Evolutionary conservation across 2,329 filamentous ascomycete genomes (phyloP).

Genomic region (Amauroascus niger): DNA sequence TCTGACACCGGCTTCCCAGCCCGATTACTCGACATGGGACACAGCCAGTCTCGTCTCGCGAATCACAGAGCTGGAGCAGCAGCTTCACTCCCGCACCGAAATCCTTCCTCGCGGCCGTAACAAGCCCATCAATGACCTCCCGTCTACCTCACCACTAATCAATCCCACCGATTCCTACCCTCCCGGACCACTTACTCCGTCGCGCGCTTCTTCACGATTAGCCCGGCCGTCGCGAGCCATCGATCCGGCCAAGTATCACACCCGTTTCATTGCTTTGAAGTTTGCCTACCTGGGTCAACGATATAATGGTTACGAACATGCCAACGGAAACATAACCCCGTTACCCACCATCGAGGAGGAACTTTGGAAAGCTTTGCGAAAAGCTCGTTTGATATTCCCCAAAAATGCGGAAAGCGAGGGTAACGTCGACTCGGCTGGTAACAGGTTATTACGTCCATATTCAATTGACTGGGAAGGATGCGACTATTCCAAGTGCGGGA

Average conservation of each 20-base stretch:
- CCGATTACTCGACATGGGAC: conserved; percentile 47
- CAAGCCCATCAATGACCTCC: conserved; percentile 21
- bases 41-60: conserved; percentile 58
- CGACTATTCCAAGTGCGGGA: conserved; percentile 89
- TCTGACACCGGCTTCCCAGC: background rate
- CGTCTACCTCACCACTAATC: conserved; percentile 2
- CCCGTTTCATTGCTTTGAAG: conserved; percentile 79
- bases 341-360: conserved; percentile 84
- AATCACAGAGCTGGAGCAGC: conserved; percentile 57
- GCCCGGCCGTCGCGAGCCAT: conserved; percentile 47
- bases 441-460: conserved; percentile 21
- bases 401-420: conserved; percentile 27
- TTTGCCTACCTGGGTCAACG: conserved; percentile 84
- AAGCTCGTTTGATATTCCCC: conserved; percentile 71
- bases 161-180: background rate
- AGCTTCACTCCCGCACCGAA: conserved; percentile 43
- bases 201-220: conserved; percentile 24
- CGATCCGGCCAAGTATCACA: conserved; percentile 71
- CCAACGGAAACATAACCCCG: conserved; percentile 56
- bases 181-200: conserved; percentile 17
- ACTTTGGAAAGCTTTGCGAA: conserved; percentile 81
- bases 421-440: conserved; percentile 17
- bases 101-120: conserved; percentile 25
- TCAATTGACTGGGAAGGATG: conserved; percentile 67
- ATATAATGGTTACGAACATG: conserved; percentile 90